These are phyloP conservation scores for Globisporangium radiosum DNA, from an alignment of 352 stramenopile genomes.

Conservation along the genomic window DNA sequence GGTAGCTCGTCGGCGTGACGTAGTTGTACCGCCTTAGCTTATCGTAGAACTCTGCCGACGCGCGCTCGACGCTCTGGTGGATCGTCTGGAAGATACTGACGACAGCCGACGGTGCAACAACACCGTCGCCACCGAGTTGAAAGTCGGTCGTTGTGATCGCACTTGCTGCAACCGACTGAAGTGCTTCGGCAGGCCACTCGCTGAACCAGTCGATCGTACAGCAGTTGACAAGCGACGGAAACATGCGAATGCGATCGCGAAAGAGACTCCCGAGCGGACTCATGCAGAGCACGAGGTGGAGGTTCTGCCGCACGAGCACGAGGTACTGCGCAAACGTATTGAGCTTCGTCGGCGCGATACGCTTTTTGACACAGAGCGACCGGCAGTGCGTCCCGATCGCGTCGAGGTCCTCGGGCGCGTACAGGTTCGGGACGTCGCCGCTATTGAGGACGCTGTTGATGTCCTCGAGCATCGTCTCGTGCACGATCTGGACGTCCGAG, in stretches of 20 bases:
- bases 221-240: slow-evolving; percentile 85
- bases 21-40: slow-evolving; percentile 90
- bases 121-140: slow-evolving; percentile 31
- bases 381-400: slow-evolving; percentile 88
- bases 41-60: slow-evolving; percentile 80
- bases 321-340: slow-evolving; percentile 95
- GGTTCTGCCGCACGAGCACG: slow-evolving; percentile 87
- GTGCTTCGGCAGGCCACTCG: slow-evolving; percentile 78
- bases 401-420: slow-evolving; percentile 89
- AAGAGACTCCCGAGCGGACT: slow-evolving; percentile 88
- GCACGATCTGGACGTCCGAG: slow-evolving; percentile 92
- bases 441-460: slow-evolving; percentile 95
- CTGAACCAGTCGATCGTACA: slow-evolving; percentile 89
- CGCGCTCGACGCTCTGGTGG: slow-evolving; percentile 86
- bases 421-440: slow-evolving; percentile 93
- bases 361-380: slow-evolving; percentile 88
- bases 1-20: slow-evolving; percentile 91
- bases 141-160: slow-evolving; percentile 59
- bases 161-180: slow-evolving; percentile 75
- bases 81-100: slow-evolving; percentile 83
- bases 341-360: slow-evolving; percentile 88
- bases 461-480: slow-evolving; percentile 94
- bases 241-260: slow-evolving; percentile 89
- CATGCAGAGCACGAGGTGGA: slow-evolving; percentile 92
- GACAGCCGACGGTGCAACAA: slow-evolving; percentile 42